These are phyloP conservation scores for Fagopyrum tataricum DNA, from an alignment of 148 eudicot species.

Conservation along the genomic window DNA sequence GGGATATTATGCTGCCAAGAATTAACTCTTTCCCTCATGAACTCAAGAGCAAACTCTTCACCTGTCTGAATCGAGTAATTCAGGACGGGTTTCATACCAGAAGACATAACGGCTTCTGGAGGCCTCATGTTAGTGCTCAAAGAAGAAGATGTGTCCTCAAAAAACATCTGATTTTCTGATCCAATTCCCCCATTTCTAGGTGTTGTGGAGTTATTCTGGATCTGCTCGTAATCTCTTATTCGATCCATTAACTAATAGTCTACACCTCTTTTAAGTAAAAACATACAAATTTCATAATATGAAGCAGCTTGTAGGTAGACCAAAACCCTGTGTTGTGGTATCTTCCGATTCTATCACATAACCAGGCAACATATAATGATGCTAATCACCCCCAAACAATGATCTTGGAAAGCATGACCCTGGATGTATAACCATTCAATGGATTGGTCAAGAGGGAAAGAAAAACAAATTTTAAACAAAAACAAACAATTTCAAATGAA, in stretches of 20 bases:
- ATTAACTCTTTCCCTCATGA: slow-evolving; percentile 40
- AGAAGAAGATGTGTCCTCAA: slow-evolving; percentile 4
- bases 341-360: neutral
- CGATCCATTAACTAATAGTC: slow-evolving; percentile 4
- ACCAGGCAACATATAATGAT: slow-evolving; percentile 1
- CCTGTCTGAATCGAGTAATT: slow-evolving; percentile 17
- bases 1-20: slow-evolving; percentile 25
- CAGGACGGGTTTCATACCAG: slow-evolving; percentile 28
- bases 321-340: neutral
- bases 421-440: neutral
- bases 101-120: slow-evolving; percentile 6
- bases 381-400: neutral
- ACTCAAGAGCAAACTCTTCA: slow-evolving; percentile 47
- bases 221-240: neutral
- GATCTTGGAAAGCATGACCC: slow-evolving; percentile 6
- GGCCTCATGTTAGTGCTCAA: neutral
- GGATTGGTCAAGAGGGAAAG: neutral
- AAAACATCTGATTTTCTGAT: neutral
- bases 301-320: neutral
- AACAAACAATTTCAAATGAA: neutral
- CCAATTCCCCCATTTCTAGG: slow-evolving; percentile 9
- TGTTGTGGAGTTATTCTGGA: slow-evolving; percentile 3
- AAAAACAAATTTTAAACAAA: neutral
- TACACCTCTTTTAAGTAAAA: neutral
- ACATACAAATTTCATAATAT: neutral